These are phyloP conservation scores for Alternaria postmessia DNA, from an alignment of 2,329 filamentous ascomycete genomes.

Conservation along the genomic window DNA sequence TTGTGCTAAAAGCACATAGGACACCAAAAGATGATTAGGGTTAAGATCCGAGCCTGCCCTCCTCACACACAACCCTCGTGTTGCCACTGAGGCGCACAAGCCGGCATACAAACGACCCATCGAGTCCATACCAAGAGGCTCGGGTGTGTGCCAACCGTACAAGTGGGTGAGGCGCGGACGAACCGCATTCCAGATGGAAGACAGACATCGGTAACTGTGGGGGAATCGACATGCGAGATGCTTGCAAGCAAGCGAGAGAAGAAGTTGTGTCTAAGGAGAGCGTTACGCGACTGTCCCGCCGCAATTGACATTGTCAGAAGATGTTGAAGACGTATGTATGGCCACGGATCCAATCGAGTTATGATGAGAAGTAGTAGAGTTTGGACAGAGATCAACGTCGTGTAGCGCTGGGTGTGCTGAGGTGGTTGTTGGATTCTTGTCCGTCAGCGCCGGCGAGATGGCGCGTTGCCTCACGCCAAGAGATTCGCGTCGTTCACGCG, in stretches of 20 bases:
- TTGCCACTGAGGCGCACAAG: constrained; percentile 49
- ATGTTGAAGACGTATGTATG: constrained; percentile 16
- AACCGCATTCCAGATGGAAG: constrained; percentile 69
- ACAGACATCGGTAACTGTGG: constrained; percentile 78
- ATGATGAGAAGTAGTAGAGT: constrained; percentile 5
- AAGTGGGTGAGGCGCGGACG: constrained; percentile 51
- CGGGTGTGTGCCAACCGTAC: constrained; percentile 61
- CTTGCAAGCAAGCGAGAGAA: constrained; percentile 47
- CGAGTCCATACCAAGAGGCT: constrained; percentile 67
- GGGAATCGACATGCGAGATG: constrained; percentile 74
- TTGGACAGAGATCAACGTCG: constrained; percentile 14
- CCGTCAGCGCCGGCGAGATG: neutral
- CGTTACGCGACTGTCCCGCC: constrained; percentile 34
- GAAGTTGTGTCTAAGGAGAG: constrained; percentile 29
- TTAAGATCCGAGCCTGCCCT: constrained; percentile 90
- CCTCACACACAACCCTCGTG: constrained; percentile 53
- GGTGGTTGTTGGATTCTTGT: constrained; percentile 21
- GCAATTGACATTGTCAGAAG: constrained; percentile 40
- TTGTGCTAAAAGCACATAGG: constrained; percentile 58
- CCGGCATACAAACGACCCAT: constrained; percentile 55
- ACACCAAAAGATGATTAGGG: constrained; percentile 85
- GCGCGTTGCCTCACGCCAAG: constrained; percentile 25
- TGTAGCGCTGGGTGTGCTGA: constrained; percentile 24
- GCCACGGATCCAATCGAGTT: constrained; percentile 24
- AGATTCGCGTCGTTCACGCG: constrained; percentile 1